phyloP scores from a whole-genome alignment of 106 monocot species.

The Dioscorea alata region DNA sequence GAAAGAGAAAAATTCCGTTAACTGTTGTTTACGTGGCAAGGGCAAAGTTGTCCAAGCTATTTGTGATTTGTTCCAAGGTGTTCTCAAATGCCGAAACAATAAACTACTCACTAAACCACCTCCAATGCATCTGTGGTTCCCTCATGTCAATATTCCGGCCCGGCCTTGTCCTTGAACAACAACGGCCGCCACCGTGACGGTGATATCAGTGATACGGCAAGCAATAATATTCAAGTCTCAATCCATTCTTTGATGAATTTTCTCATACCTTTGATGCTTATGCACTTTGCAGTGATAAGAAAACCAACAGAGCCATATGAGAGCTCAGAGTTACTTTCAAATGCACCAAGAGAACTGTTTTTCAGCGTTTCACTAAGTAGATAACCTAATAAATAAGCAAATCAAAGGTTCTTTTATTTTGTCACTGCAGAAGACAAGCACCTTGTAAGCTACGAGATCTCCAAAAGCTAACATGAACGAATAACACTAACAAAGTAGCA shows the following conservation, averaged over 20 bases:
- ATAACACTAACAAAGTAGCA: too few relatives aligned
- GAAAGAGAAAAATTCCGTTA: too few relatives aligned
- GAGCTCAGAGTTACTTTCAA: conserved; percentile 21
- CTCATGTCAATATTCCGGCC: conserved; percentile 26
- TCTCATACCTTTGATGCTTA: neutral
- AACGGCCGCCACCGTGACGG: neutral
- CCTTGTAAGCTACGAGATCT: too few relatives aligned
- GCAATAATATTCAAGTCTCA: neutral
- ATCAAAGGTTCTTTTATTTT: too few relatives aligned
- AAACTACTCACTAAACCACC: conserved; percentile 27
- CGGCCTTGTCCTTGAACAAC: conserved; percentile 10
- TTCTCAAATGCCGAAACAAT: conserved; percentile 5
- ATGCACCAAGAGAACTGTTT: too few relatives aligned
- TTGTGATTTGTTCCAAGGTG: conserved; percentile 23
- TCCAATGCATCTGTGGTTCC: conserved; percentile 13
- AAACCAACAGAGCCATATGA: conserved; percentile 44
- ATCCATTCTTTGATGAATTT: neutral
- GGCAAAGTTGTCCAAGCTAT: conserved; percentile 21
- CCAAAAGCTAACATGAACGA: too few relatives aligned
- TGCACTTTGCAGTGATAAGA: conserved; percentile 33
- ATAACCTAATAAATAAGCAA: too few relatives aligned
- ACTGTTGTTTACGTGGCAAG: too few relatives aligned
- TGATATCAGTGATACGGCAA: neutral
- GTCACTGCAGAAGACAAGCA: too few relatives aligned
- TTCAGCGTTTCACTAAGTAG: too few relatives aligned